These are phyloP conservation scores for Gentiana straminea DNA, from an alignment of 257 asterid genomes.

Conservation along the genomic window DNA sequence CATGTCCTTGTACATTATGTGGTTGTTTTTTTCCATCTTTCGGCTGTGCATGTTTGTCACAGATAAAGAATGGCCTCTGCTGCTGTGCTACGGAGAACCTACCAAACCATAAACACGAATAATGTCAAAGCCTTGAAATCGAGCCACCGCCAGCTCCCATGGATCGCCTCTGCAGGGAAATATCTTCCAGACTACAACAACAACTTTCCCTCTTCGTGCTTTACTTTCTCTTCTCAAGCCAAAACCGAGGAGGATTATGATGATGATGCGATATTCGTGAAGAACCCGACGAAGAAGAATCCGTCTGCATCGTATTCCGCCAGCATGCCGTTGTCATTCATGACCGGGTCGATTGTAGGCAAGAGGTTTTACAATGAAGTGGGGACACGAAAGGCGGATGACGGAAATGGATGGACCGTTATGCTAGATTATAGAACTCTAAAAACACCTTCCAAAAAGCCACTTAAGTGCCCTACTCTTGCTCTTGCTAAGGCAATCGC, in stretches of 20 bases:
- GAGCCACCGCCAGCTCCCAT: constrained; percentile 22
- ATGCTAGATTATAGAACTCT: constrained; percentile 95
- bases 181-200: constrained; percentile 10
- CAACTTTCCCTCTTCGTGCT: constrained; percentile 19
- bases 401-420: constrained; percentile 85
- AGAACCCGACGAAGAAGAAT: neutral
- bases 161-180: constrained; percentile 29
- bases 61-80: constrained; percentile 44
- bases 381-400: constrained; percentile 73
- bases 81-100: constrained; percentile 29
- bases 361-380: constrained; percentile 70
- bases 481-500: constrained; percentile 91
- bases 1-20: too few relatives aligned
- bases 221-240: constrained; percentile 37
- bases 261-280: constrained; percentile 33
- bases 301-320: constrained; percentile 31
- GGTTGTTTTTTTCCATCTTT: too few relatives aligned
- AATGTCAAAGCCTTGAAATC: constrained; percentile 22
- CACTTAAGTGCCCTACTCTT: constrained; percentile 71
- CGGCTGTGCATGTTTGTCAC: too few relatives aligned
- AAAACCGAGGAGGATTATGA: neutral
- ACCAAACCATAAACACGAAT: constrained; percentile 24
- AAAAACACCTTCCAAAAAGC: constrained; percentile 71
- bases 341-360: constrained; percentile 98
- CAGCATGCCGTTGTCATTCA: constrained; percentile 77